These are phyloP conservation scores for Puccinia brachypodii DNA, from an alignment of 1,284 basidiomycete species.

Conservation along the genomic window DNA sequence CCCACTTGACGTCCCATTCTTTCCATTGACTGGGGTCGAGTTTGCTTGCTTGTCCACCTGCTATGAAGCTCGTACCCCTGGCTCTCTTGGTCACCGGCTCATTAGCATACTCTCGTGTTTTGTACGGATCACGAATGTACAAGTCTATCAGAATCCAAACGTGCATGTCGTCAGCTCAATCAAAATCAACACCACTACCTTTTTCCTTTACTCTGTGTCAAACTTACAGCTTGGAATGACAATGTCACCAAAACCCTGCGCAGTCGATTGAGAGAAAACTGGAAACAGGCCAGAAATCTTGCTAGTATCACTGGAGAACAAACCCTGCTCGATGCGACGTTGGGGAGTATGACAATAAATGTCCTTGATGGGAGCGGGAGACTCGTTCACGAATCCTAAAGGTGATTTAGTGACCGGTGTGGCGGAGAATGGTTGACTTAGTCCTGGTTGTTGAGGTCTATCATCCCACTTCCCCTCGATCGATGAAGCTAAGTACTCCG, in stretches of 20 bases:
- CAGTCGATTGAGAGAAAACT: constrained; percentile 42
- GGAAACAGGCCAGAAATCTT: constrained; percentile 32
- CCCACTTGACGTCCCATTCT: constrained; percentile 28
- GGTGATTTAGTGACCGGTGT: neutral
- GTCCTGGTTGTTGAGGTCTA: neutral
- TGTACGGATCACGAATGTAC: constrained; percentile 38
- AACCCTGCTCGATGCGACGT: constrained; percentile 23
- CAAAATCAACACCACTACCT: neutral
- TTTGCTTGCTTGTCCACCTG: constrained; percentile 26
- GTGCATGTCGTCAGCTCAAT: neutral
- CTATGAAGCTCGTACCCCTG: neutral
- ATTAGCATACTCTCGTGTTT: constrained; percentile 27
- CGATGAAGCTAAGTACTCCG: neutral
- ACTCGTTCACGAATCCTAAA: constrained; percentile 9
- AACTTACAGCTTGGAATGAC: constrained; percentile 38
- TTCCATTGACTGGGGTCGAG: constrained; percentile 25
- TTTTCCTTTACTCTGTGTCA: neutral
- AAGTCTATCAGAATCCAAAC: constrained; percentile 1
- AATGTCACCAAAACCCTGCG: constrained; percentile 41
- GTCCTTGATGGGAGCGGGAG: constrained; percentile 14
- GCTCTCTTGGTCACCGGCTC: constrained; percentile 28
- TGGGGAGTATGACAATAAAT: constrained; percentile 22
- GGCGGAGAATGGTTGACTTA: neutral
- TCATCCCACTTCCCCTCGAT: neutral
- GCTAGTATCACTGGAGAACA: constrained; percentile 31